Percentiles rank a stretch among this genome's conserved stretches.
Conservation (phyloP, 345 rosid species). For the sweet orange (Citrus sinensis) region DVS_A1.0 CM039162.1:26137501-26138000, state of each 20-base stretch:
- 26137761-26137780: constrained; percentile 67
- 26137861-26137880: constrained; percentile 83
- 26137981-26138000: neutral
- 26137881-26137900: constrained; percentile 78
- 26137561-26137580: constrained; percentile 60
- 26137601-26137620: neutral
- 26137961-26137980: neutral
- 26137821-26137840: too few species aligned
- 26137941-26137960: constrained; percentile 42
- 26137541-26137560: constrained; percentile 73
- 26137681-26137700: neutral
- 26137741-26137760: constrained; percentile 74
- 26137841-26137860: constrained; percentile 4
- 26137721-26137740: constrained; percentile 65
- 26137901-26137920: constrained; percentile 71
- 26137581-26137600: constrained; percentile 83
- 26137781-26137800: neutral
- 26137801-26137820: neutral
- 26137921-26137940: constrained; percentile 82
- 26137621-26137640: neutral
- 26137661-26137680: neutral
- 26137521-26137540: constrained; percentile 21
- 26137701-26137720: constrained; percentile 62
- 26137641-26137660: neutral
- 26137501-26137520: too few species aligned